Conservation (phyloP, 306 rosid species). For the Begonia peltatifolia region DNA sequence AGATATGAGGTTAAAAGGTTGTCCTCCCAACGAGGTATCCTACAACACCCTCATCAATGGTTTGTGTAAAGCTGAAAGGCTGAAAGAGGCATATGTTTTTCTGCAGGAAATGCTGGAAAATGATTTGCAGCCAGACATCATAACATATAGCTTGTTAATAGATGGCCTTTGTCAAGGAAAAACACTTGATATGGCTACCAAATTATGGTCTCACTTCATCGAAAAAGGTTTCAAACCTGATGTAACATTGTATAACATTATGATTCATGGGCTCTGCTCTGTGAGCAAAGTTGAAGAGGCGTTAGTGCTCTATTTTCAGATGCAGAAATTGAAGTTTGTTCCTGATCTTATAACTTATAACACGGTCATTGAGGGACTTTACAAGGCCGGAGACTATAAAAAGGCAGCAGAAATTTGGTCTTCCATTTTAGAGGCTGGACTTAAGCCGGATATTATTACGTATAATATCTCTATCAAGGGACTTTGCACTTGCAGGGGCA, state of each 20-base stretch:
- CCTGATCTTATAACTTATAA: constrained; percentile 74
- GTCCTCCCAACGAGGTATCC: constrained; percentile 55
- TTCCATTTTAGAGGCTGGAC: constrained; percentile 29
- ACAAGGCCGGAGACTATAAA: constrained; percentile 47
- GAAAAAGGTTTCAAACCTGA: constrained; percentile 49
- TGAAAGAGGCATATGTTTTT: constrained; percentile 43
- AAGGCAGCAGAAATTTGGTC: constrained; percentile 59
- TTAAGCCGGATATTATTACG: constrained; percentile 70
- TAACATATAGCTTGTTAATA: constrained; percentile 62
- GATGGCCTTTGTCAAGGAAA: constrained; percentile 57
- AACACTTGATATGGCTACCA: constrained; percentile 42
- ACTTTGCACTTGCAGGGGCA: constrained; percentile 57
- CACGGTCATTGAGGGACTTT: constrained; percentile 82
- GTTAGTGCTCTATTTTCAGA: constrained; percentile 45
- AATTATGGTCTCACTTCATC: constrained; percentile 52
- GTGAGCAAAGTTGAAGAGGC: constrained; percentile 54
- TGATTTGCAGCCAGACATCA: constrained; percentile 63
- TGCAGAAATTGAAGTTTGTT: constrained; percentile 29
- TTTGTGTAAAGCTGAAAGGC: constrained; percentile 51
- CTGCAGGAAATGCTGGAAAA: constrained; percentile 60
- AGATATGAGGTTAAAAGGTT: constrained; percentile 45
- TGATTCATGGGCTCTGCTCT: constrained; percentile 75
- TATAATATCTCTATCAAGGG: constrained; percentile 77
- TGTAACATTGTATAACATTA: constrained; percentile 52
- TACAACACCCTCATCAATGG: constrained; percentile 75